Evolutionary conservation across 2,329 filamentous ascomycete genomes (phyloP).

Genomic region (Ophiostoma himal-ulmi): DNA sequence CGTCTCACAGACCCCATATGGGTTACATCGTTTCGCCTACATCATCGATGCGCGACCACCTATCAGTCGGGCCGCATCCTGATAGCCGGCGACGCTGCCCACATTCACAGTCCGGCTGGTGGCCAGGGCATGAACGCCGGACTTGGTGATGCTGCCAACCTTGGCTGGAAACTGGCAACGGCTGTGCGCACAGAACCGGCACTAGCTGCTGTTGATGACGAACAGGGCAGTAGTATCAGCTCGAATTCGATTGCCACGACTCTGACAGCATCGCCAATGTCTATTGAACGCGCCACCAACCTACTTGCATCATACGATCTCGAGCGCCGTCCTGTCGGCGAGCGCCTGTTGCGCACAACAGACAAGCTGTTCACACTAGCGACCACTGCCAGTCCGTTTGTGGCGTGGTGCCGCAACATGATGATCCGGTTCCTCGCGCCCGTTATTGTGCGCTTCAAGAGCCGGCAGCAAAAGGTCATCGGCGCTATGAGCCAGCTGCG

Average conservation of each 20-base stretch:
- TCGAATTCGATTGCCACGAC: background rate
- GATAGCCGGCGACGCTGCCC: slow-evolving; percentile 52
- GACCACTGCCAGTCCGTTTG: slow-evolving; percentile 15
- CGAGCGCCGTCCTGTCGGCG: slow-evolving; percentile 37
- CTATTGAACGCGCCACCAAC: slow-evolving; percentile 25
- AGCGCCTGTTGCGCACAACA: slow-evolving; percentile 19
- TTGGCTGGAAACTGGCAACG: slow-evolving; percentile 50
- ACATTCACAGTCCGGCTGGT: slow-evolving; percentile 50
- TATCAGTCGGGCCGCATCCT: slow-evolving; percentile 47
- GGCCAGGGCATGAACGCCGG: slow-evolving; percentile 56
- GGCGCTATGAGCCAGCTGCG: slow-evolving; percentile 38
- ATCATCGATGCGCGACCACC: slow-evolving; percentile 37
- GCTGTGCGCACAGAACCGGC: slow-evolving; percentile 28
- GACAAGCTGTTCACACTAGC: slow-evolving; percentile 19
- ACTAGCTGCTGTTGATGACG: background rate
- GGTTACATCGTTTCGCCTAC: slow-evolving; percentile 43
- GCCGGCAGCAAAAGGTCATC: slow-evolving; percentile 30
- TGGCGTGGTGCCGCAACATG: slow-evolving; percentile 35
- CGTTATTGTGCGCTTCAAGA: slow-evolving; percentile 29
- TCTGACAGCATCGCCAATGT: slow-evolving; percentile 27
- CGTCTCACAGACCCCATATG: slow-evolving; percentile 33
- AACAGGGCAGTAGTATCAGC: background rate
- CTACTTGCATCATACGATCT: slow-evolving; percentile 44
- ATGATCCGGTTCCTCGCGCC: slow-evolving; percentile 38
- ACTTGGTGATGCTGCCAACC: slow-evolving; percentile 48